Percentiles rank a stretch among this genome's conserved stretches.
phyloP scores from a whole-genome alignment of 768 basidiomycete species.

The Dendrothele bispora region DNA sequence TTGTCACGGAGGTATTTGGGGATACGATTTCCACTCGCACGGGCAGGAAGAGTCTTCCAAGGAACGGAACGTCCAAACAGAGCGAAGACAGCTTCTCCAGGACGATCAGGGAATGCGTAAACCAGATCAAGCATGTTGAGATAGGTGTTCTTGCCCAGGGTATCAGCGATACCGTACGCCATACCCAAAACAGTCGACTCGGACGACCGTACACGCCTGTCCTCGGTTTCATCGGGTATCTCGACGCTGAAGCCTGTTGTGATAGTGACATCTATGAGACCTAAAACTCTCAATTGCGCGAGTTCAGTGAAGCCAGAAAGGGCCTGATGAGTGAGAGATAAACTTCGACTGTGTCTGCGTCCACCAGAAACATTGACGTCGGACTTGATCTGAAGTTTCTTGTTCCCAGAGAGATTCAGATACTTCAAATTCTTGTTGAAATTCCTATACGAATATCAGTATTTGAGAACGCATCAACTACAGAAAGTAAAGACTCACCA shows the following conservation, averaged over 20 bases:
- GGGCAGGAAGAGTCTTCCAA: conserved; percentile 36
- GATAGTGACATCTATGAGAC: conserved; percentile 96
- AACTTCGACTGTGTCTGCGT: conserved; percentile 17
- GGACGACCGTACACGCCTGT: conserved; percentile 89
- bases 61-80: conserved; percentile 88
- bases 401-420: conserved; percentile 96
- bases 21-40: conserved; percentile 60
- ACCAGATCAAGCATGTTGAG: conserved; percentile 93
- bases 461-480: background rate
- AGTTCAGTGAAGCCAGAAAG: conserved; percentile 87
- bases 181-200: conserved; percentile 85
- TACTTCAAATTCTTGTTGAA: conserved; percentile 92
- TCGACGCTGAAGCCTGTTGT: conserved; percentile 53
- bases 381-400: conserved; percentile 91
- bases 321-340: conserved; percentile 30
- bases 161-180: conserved; percentile 96
- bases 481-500: conserved; percentile 54
- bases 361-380: conserved; percentile 41
- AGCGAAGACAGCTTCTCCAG: conserved; percentile 87
- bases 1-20: conserved; percentile 84
- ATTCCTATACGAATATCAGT: conserved; percentile 69
- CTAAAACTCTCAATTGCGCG: conserved; percentile 79
- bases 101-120: conserved; percentile 73
- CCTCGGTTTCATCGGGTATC: conserved; percentile 83
- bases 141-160: conserved; percentile 76